Percentiles rank a stretch among this genome's conserved stretches.
These are phyloP conservation scores for Phytopythium ostracodes DNA, from an alignment of 352 stramenopile genomes.

Conservation along the genomic window DNA sequence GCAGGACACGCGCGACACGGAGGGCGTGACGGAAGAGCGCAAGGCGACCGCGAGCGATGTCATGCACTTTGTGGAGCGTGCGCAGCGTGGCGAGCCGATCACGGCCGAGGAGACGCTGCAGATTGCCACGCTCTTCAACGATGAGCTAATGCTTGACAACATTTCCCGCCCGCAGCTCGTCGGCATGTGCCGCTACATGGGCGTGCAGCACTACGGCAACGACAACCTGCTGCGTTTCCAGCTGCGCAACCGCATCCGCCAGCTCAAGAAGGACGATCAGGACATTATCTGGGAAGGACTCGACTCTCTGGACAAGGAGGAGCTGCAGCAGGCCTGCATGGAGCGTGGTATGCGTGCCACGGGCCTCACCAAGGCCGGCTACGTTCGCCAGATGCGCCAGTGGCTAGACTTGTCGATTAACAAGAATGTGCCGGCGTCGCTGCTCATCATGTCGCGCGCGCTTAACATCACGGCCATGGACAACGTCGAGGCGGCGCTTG, in stretches of 20 bases:
- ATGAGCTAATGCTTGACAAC: conserved; percentile 98
- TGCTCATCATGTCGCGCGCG: conserved; percentile 98
- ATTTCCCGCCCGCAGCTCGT: conserved; percentile 96
- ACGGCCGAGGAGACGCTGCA: conserved; percentile 79
- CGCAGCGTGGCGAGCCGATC: conserved; percentile 72
- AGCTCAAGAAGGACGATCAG: conserved; percentile 97
- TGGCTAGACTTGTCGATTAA: conserved; percentile 98
- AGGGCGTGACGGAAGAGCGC: conserved; percentile 72
- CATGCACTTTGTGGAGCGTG: conserved; percentile 80
- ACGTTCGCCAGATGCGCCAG: conserved; percentile 94
- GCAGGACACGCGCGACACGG: conserved; percentile 76
- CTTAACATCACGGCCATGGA: conserved; percentile 93
- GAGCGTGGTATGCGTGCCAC: conserved; percentile 97
- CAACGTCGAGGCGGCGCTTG: conserved; percentile 81
- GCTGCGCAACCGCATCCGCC: conserved; percentile 89
- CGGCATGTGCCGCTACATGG: conserved; percentile 97
- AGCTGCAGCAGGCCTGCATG: conserved; percentile 95
- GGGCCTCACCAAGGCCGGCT: conserved; percentile 95
- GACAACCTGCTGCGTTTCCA: conserved; percentile 97
- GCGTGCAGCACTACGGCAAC: conserved; percentile 94
- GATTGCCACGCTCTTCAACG: conserved; percentile 94
- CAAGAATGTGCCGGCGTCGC: conserved; percentile 97
- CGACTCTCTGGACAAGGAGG: conserved; percentile 96
- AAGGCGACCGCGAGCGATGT: conserved; percentile 80
- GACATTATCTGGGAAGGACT: conserved; percentile 99